Conservation (phyloP, 805 yeast species). For the Saccharomycopsis sp. region DNA sequence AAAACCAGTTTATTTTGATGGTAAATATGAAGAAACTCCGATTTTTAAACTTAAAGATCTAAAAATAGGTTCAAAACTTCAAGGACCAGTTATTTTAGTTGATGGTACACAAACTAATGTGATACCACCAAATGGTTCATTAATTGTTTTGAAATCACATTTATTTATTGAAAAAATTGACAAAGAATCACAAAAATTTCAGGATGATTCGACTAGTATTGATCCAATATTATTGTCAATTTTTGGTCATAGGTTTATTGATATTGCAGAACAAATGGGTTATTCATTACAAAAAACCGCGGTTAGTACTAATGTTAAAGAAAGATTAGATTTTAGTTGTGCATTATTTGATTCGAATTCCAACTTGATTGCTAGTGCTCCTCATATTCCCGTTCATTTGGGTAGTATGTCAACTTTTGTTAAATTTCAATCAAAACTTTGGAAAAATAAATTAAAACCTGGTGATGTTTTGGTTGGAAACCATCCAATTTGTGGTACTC, state of each 20-base stretch:
- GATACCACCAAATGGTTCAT: constrained; percentile 50
- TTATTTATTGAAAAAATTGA: constrained; percentile 34
- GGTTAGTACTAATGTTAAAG: constrained; percentile 76
- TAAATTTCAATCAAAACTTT: constrained; percentile 48
- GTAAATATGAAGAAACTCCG: constrained; percentile 38
- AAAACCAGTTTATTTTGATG: constrained; percentile 48
- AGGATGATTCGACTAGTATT: constrained; percentile 21
- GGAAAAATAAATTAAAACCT: constrained; percentile 53
- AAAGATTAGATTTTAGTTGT: constrained; percentile 74
- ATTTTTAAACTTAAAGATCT: constrained; percentile 47
- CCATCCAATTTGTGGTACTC: constrained; percentile 80
- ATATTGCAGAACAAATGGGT: constrained; percentile 88
- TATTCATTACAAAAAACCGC: constrained; percentile 68
- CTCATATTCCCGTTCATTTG: constrained; percentile 78
- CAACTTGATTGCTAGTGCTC: constrained; percentile 80
- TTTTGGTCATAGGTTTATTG: constrained; percentile 79
- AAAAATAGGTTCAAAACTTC: constrained; percentile 38
- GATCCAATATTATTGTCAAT: constrained; percentile 70
- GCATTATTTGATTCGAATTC: constrained; percentile 72
- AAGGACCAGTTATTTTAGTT: constrained; percentile 69
- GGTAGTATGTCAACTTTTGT: constrained; percentile 83
- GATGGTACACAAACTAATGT: constrained; percentile 78
- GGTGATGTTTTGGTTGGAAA: constrained; percentile 75
- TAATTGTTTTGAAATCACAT: constrained; percentile 49
- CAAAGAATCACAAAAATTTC: background rate